Percentiles rank a stretch among this genome's conserved stretches.
phyloP scores from a whole-genome alignment of 2,329 filamentous ascomycete species.

The Escovopsis sp. region DNA sequence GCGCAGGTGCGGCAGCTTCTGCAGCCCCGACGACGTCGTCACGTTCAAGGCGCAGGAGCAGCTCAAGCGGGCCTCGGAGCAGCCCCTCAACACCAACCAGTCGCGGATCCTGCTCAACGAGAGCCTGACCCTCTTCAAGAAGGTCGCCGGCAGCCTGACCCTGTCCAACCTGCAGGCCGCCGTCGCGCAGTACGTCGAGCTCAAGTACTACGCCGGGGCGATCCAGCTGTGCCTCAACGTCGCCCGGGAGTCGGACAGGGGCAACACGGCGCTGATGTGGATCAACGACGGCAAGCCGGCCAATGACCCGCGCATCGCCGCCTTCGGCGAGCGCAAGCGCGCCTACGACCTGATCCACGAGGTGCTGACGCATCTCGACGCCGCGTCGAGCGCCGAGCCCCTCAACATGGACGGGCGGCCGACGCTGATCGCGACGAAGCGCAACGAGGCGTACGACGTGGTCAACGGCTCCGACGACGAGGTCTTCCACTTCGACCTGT shows the following conservation, averaged over 20 bases:
- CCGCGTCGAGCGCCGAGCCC: conserved; percentile 49
- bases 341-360: conserved; percentile 82
- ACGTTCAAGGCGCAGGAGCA: conserved; percentile 98
- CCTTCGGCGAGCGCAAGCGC: conserved; percentile 54
- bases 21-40: conserved; percentile 89
- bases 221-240: conserved; percentile 77
- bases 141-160: conserved; percentile 71
- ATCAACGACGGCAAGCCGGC: conserved; percentile 66
- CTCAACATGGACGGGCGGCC: conserved; percentile 64
- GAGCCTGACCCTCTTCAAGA: conserved; percentile 73
- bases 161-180: conserved; percentile 67
- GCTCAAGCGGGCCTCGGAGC: conserved; percentile 73
- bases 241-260: conserved; percentile 71
- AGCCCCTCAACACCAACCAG: conserved; percentile 56
- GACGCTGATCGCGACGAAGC: conserved; percentile 61
- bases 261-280: conserved; percentile 74
- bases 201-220: conserved; percentile 87
- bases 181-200: conserved; percentile 59
- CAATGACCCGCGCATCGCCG: conserved; percentile 50
- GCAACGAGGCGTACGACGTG: conserved; percentile 76
- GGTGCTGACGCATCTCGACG: conserved; percentile 66
- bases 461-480: conserved; percentile 81
- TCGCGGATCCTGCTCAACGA: conserved; percentile 73
- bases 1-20: conserved; percentile 89
- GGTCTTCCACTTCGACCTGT: conserved; percentile 91